A percentile compares a stretch with the other conserved stretches of the same genome.
phyloP scores from a whole-genome alignment of 192 early-diverging fungal species.

The Pilaira anomala region DNA sequence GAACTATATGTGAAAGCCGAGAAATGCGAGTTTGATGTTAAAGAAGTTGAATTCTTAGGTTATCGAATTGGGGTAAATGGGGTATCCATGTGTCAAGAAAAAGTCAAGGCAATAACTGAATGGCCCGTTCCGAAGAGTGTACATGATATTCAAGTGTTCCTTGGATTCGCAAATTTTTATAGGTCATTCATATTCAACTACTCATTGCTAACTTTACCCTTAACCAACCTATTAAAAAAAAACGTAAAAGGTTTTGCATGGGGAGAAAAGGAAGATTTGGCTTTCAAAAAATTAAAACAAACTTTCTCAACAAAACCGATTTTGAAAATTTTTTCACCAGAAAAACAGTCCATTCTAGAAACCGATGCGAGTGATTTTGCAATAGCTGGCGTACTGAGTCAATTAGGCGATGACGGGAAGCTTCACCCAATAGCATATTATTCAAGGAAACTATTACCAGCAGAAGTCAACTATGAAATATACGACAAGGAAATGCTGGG shows the following conservation, averaged over 20 bases:
- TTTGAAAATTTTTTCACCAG: constrained; percentile 1
- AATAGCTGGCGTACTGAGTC: constrained; percentile 4
- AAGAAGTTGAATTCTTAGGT: constrained; percentile 17
- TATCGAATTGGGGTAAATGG: constrained; percentile 3
- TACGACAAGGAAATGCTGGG: constrained; percentile 45
- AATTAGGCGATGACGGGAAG: constrained; percentile 1
- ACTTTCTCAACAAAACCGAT: background rate
- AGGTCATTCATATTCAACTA: constrained; percentile 25
- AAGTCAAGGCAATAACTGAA: constrained; percentile 20
- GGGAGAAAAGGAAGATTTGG: background rate
- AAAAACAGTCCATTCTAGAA: constrained; percentile 13
- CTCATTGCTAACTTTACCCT: constrained; percentile 3
- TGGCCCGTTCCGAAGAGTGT: constrained; percentile 19
- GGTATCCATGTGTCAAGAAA: constrained; percentile 3
- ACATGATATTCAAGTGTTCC: constrained; percentile 24
- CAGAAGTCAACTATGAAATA: constrained; percentile 40
- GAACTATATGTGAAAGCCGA: background rate
- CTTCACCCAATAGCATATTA: constrained; percentile 38
- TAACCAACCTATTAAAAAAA: constrained; percentile 21
- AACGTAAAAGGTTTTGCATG: background rate
- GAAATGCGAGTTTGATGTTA: constrained; percentile 21
- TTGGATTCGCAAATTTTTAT: too few species aligned
- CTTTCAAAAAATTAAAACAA: background rate
- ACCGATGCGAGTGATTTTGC: constrained; percentile 17
- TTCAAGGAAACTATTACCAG: constrained; percentile 16